Evolutionary conservation across 2,329 filamentous ascomycete species (phyloP), one percentile per base, ranked within the genome.

Genomic region (Fusarium chlamydosporum): DNA sequence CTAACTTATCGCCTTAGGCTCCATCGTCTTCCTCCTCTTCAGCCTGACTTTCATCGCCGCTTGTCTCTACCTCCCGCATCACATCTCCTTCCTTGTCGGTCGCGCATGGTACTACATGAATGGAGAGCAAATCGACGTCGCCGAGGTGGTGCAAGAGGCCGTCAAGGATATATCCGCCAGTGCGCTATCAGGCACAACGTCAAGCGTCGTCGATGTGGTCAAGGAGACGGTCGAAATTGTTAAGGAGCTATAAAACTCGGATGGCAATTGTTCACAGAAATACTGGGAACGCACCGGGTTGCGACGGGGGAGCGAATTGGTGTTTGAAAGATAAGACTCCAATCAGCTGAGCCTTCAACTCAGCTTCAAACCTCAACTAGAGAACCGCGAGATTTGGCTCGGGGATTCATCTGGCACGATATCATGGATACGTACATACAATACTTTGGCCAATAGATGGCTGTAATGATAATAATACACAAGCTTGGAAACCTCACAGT

Each of bases 91-190:
- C 77, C 90, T 99, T 74, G 88, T 91, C 76, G 89, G 89, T 77
- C 92, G 95, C 77, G 90, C 93, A 55, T 97, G 93, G 88, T 99
- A 97, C 85, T 99, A 99, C 85, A 92, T 93, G 79, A 90, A 91
- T 70, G 96, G 96, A 72, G 94, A 97, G 76, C 86, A 88, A 72
- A 85, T 84, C 61, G 82, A 85, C 60, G 80, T 85, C 42, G 82
- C 71, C 5, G 75, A 74, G 23, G 76, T 75, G 18, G 76, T 78
- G 31, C 72, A 75, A 16, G 75, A 78, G 46, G 75, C 73, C 13
- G 72, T 80, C 40, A 75, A 74, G 67, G 76, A 76, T 31, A 75
- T 76, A 45, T 74, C 77, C 26, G 75, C 73, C 38, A 74, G 75
- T 40, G 74, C 75, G 37, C 68, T 78, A 29, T 71, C 71, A 7